These are phyloP conservation scores for Saccharomycopsis guyanensis DNA, from an alignment of 805 yeast species.

Conservation along the genomic window DNA sequence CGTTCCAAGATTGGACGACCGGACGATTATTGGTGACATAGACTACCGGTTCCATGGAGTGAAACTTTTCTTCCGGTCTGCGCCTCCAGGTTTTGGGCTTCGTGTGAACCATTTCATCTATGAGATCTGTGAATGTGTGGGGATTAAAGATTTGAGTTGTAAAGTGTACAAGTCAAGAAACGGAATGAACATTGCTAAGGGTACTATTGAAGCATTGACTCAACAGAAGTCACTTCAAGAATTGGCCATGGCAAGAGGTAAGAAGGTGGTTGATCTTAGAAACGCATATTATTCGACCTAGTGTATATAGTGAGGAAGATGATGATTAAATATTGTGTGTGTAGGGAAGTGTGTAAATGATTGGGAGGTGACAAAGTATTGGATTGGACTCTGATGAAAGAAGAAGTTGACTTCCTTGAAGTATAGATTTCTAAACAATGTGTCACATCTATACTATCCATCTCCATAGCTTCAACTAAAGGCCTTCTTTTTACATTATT, in stretches of 20 bases:
- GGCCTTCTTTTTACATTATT: no score
- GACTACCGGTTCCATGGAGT: constrained; percentile 84
- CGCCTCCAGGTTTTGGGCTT: constrained; percentile 90
- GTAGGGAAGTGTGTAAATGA: no score
- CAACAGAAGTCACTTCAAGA: constrained; percentile 80
- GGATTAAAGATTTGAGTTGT: constrained; percentile 87
- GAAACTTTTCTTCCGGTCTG: constrained; percentile 69
- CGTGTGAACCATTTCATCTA: constrained; percentile 85
- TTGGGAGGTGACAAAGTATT: no score
- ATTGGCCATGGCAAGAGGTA: constrained; percentile 86
- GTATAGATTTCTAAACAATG: no score
- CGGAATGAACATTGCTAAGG: constrained; percentile 90
- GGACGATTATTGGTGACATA: constrained; percentile 83
- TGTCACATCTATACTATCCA: no score
- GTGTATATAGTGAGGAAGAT: no score
- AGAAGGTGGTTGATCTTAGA: constrained; percentile 88
- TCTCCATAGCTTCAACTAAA: no score
- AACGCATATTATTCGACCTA: constrained; percentile 67
- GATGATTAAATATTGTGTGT: no score
- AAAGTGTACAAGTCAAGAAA: constrained; percentile 90
- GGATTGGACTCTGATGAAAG: no score
- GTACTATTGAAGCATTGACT: constrained; percentile 75
- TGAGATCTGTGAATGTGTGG: constrained; percentile 88
- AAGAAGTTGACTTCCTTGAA: no score
- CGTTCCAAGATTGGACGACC: constrained; percentile 80